Percentiles rank a stretch among this genome's conserved stretches.
These are phyloP conservation scores for Zygosaccharomyces rouxii DNA, from an alignment of 805 yeast genomes.

Conservation along the genomic window DNA sequence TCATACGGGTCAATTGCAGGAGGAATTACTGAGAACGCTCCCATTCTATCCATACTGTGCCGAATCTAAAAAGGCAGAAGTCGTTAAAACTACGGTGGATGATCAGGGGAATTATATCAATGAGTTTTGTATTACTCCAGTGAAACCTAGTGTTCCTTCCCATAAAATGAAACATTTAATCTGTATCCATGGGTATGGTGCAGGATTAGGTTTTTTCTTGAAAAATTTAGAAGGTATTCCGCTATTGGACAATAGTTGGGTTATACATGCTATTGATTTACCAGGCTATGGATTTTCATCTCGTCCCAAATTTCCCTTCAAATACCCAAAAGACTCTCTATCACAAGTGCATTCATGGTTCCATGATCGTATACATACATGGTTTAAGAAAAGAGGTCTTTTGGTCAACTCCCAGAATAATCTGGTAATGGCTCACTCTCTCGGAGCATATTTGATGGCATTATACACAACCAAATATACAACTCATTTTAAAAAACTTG, in stretches of 20 bases:
- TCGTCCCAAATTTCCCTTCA: slow-evolving; percentile 60
- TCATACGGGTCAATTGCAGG: slow-evolving; percentile 41
- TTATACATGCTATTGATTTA: slow-evolving; percentile 80
- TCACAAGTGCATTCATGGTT: slow-evolving; percentile 37
- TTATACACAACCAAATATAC: slow-evolving; percentile 62
- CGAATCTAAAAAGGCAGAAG: slow-evolving; percentile 24
- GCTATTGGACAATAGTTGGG: slow-evolving; percentile 47
- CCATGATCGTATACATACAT: slow-evolving; percentile 47
- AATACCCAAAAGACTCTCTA: slow-evolving; percentile 25
- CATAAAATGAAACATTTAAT: slow-evolving; percentile 49
- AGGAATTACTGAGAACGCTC: slow-evolving; percentile 41
- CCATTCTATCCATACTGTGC: slow-evolving; percentile 44
- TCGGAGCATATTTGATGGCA: slow-evolving; percentile 84
- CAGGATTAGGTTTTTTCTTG: slow-evolving; percentile 81
- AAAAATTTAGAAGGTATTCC: slow-evolving; percentile 62
- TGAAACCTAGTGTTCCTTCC: slow-evolving; percentile 26
- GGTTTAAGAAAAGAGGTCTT: slow-evolving; percentile 34
- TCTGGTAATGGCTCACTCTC: slow-evolving; percentile 77
- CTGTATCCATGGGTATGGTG: slow-evolving; percentile 91
- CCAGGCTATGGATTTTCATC: slow-evolving; percentile 90
- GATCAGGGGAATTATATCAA: slow-evolving; percentile 57
- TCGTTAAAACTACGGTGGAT: slow-evolving; percentile 39
- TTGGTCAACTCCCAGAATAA: slow-evolving; percentile 36
- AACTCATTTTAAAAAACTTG: slow-evolving; percentile 54
- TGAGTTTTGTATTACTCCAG: slow-evolving; percentile 63